Evolutionary conservation across 1,139 yeast genomes (phyloP).

Genomic region (Debaryomycetaceae sp.): DNA sequence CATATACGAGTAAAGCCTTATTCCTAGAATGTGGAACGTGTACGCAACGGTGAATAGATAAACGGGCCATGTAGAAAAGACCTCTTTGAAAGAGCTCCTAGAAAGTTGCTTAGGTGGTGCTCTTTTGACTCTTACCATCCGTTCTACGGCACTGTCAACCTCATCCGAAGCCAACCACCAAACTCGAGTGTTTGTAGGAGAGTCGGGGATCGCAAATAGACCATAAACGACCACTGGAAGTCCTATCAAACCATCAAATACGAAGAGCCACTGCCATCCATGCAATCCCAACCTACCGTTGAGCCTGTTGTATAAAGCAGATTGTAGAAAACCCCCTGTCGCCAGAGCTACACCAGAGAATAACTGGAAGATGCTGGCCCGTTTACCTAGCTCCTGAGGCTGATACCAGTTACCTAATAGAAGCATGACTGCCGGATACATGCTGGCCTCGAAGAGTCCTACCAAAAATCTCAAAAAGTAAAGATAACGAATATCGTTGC

Average conservation of each 20-base stretch:
- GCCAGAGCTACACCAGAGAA: constrained; percentile 10
- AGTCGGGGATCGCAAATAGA: constrained; percentile 10
- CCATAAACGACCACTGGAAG: constrained; percentile 28
- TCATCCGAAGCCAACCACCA: constrained; percentile 11
- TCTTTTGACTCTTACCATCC: constrained; percentile 3
- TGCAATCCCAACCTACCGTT: constrained; percentile 25
- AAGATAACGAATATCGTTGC: constrained; percentile 38
- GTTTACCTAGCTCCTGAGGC: constrained; percentile 12
- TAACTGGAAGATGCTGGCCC: constrained; percentile 14
- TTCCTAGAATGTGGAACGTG: constrained; percentile 11
- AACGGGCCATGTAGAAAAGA: constrained; percentile 8
- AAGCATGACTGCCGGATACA: constrained; percentile 52
- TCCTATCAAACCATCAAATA: constrained; percentile 30
- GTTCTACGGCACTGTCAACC: constrained; percentile 8
- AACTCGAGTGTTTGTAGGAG: constrained; percentile 2
- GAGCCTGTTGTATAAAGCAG: constrained; percentile 21
- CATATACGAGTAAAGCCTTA: constrained; percentile 13
- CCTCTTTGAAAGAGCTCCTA: constrained; percentile 1
- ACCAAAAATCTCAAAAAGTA: constrained; percentile 31
- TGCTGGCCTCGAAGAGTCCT: constrained; percentile 40
- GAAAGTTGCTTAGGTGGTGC: constrained; percentile 7
- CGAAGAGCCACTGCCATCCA: constrained; percentile 36
- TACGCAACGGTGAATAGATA: constrained; percentile 10
- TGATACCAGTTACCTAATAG: constrained; percentile 54
- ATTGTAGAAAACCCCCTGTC: constrained; percentile 35